Evolutionary conservation across 495 filamentous ascomycete species (phyloP), one percentile per base, ranked within the genome.

Genomic region (Tuber indicum): DNA sequence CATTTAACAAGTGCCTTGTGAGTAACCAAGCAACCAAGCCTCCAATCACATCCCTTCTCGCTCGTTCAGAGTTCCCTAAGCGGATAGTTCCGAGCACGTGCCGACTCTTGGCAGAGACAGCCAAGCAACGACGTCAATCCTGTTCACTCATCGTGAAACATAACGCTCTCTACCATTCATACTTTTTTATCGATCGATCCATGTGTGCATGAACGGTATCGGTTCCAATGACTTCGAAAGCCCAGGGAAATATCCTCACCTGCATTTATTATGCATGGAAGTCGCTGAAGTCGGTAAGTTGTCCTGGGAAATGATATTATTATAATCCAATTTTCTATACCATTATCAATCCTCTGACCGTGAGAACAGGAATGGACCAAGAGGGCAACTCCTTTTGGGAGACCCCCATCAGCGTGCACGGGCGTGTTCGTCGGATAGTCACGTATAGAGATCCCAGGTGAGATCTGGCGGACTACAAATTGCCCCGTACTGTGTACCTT

Each of bases 341-440:
- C 12, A 32, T 5, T 32, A 14, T 26, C 58, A 26, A 32, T 32
- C 12, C n/a, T 26, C 26, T 66, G 79, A 81, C 77, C 79, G 79
- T 76, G 79, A 45, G 72, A 44, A 1, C 80, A 97, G 95, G 96
- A 79, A 86, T 89, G 77, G 96, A 99, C 85, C 90, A 98, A 45
- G 80, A 89, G 52, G 94, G 94, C 36, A 98, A 98, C 85, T 97
- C 94, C 41, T 99, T 90, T 86, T 98, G 94, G 93, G 93, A 97
- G 83, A 95, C 97, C 86, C 90, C 89, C 77, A 90, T 93, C 81
- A 84, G 86, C 8, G 79, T 91, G 14, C 87, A 89, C 78, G 82
- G 86, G 76, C 87, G 87, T 32, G 84, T 85, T 58, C 84, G 90
- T 32, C 86, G 88, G 52, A 96, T 97, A 45, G 91, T 96, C n/a